phyloP scores from a whole-genome alignment of 768 basidiomycete genomes.

The Porpolomopsis calyptriformis region DNA sequence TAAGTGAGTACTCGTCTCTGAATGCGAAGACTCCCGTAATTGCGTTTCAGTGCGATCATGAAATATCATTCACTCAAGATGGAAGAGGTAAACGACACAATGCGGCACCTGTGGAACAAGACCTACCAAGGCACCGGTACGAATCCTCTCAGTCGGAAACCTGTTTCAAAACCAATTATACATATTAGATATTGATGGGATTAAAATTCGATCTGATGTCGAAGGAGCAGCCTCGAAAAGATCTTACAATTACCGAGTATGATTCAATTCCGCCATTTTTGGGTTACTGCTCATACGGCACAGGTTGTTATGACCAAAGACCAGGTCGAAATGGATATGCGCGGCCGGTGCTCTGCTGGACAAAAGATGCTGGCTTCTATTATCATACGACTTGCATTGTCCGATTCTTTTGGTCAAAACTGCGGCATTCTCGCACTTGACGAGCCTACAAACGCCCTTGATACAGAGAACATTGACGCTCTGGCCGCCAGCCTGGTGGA shows the following conservation, averaged over 20 bases:
- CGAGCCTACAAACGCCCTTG: conserved; percentile 96
- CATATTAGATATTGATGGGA: conserved; percentile 85
- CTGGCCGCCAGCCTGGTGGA: conserved; percentile 85
- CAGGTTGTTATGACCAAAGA: conserved; percentile 99
- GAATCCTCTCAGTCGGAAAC: no score
- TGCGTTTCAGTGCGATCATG: conserved; percentile 78
- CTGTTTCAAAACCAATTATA: conserved; percentile 10
- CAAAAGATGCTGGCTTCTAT: conserved; percentile 99
- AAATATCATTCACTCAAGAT: conserved; percentile 95
- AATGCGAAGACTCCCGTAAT: not conserved
- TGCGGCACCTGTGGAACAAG: conserved; percentile 96
- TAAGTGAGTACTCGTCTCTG: conserved; percentile 46
- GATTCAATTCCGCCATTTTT: conserved; percentile 16
- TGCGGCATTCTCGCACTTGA: conserved; percentile 97
- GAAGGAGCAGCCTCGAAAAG: conserved; percentile 86
- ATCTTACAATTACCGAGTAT: conserved; percentile 92
- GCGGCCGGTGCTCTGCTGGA: conserved; percentile 94
- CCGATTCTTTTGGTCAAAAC: conserved; percentile 95
- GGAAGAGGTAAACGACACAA: conserved; percentile 98
- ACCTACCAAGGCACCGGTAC: conserved; percentile 96
- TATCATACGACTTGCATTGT: conserved; percentile 92
- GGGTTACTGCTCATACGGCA: conserved; percentile 8
- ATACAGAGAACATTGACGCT: conserved; percentile 92
- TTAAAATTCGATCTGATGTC: conserved; percentile 87
- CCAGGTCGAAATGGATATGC: conserved; percentile 99